phyloP scores from a whole-genome alignment of 2,329 filamentous ascomycete species.

The Metarhizium guizhouense region DNA sequence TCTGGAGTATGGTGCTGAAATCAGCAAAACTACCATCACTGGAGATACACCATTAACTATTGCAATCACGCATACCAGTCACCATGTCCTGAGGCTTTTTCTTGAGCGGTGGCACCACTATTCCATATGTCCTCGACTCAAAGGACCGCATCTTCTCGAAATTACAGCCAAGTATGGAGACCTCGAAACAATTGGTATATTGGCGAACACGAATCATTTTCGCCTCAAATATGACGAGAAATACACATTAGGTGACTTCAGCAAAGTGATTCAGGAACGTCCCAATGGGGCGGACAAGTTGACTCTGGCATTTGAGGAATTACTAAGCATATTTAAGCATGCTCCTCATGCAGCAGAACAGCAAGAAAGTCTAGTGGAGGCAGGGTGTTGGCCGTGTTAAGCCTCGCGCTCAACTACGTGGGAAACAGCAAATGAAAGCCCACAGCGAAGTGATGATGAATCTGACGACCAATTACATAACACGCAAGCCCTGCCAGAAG shows the following conservation, averaged over 20 bases:
- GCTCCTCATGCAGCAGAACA: background rate
- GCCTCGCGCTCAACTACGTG: background rate
- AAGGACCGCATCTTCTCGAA: conserved; percentile 19
- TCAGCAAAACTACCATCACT: conserved; percentile 18
- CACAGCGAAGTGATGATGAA: background rate
- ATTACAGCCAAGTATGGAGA: conserved; percentile 20
- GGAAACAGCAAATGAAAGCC: background rate
- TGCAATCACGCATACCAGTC: conserved; percentile 24
- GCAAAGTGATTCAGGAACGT: background rate
- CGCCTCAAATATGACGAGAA: conserved; percentile 15
- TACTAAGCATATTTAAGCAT: conserved; percentile 1
- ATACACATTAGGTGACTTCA: conserved; percentile 11
- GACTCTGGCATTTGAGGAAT: conserved; percentile 4
- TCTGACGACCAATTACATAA: background rate
- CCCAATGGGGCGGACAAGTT: conserved; percentile 1
- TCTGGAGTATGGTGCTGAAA: conserved; percentile 24
- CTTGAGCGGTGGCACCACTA: conserved; percentile 26
- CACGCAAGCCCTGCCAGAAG: background rate
- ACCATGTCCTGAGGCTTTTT: conserved; percentile 22
- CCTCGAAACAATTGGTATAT: conserved; percentile 17
- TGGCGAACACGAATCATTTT: conserved; percentile 17
- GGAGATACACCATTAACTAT: conserved; percentile 23
- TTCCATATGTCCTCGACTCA: conserved; percentile 21
- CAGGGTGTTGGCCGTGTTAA: background rate
- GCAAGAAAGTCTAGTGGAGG: background rate